Base-by-base conservation (phyloP, 2,329 filamentous ascomycete species). In the Westerdykella sp. region DNA sequence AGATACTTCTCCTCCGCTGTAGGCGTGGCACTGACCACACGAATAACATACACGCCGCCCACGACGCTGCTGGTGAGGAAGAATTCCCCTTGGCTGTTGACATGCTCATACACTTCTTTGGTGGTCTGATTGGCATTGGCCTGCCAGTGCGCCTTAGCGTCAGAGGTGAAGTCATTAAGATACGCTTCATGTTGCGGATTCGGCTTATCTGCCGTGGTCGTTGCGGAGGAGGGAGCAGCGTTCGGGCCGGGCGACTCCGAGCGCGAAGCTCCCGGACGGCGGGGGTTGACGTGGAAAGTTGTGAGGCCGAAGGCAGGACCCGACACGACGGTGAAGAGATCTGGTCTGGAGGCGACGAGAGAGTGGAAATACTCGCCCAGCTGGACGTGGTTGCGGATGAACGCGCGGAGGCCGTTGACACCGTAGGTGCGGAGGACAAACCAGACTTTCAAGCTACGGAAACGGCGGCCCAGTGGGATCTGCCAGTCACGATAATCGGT, bases 401-500 rank as follows among this genome's bases (percentile, higher is more conserved):
- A 86, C 4, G 70, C 75, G 54, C 81, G 82, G 58, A 97, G 68
- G 0, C 90, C 91, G 23, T 75, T 74, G 40, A 94, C 71, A 0
- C 91, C 91, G 61, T 89, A 95, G 35, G 78, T 83, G 36, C 91
- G 77, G 56, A 96, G 72, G 6, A 97, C 89, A 63, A 96, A 96
- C 91, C 91, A 97, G 50, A 95, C 83, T 72, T 97, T 97, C 45
- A 97, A 70, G 2, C 84, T 81, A 47, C 91, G 79, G 76, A 97
- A 97, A 13, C 91, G 77, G 2, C 91, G 77, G 7, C 91, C 91
- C 0, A 97, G 81, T 0, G 91, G 89, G 57, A 97, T 94, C 70
- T 95, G 89, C 91, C 91, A 97, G 73, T 97, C 90, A 37, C 91
- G 81, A 72, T 95, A 96, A 68, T 97, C 91, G 18, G 88, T 95